Conservation (phyloP, 176 grass and related monocot genomes). For the Typha latifolia region DNA sequence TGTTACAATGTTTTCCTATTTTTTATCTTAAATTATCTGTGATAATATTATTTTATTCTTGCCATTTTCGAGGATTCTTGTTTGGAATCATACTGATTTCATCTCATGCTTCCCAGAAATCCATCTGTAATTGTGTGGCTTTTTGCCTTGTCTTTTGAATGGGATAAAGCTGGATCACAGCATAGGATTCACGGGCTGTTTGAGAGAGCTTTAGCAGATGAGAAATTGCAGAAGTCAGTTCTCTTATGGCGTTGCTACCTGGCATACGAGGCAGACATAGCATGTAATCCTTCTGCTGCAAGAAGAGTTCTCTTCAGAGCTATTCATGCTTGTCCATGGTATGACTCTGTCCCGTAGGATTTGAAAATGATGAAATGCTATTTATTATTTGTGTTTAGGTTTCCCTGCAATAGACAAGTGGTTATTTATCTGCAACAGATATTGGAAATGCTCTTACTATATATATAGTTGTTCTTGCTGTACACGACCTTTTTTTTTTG, state of each 20-base stretch:
- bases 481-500: neutral
- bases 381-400: neutral
- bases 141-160: slow-evolving; percentile 81
- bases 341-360: slow-evolving; percentile 8
- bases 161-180: slow-evolving; percentile 54
- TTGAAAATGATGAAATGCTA: no score
- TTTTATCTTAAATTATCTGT: slow-evolving; percentile 1
- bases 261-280: slow-evolving; percentile 59
- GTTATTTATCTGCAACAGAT: no score
- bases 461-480: no score
- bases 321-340: slow-evolving; percentile 98
- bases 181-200: slow-evolving; percentile 86
- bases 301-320: slow-evolving; percentile 89
- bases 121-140: slow-evolving; percentile 68
- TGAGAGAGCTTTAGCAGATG: slow-evolving; percentile 77
- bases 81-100: neutral
- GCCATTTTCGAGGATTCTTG: neutral
- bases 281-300: slow-evolving; percentile 57
- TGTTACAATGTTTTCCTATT: neutral
- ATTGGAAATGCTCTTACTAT: no score
- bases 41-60: slow-evolving; percentile 4
- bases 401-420: neutral
- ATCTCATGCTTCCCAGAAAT: slow-evolving; percentile 29
- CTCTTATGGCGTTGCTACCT: slow-evolving; percentile 86
- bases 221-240: slow-evolving; percentile 88